Percentiles rank a stretch among this genome's conserved stretches.
Evolutionary conservation across 129 eudicot genomes (phyloP).

Genomic region (Mikania micrantha): DNA sequence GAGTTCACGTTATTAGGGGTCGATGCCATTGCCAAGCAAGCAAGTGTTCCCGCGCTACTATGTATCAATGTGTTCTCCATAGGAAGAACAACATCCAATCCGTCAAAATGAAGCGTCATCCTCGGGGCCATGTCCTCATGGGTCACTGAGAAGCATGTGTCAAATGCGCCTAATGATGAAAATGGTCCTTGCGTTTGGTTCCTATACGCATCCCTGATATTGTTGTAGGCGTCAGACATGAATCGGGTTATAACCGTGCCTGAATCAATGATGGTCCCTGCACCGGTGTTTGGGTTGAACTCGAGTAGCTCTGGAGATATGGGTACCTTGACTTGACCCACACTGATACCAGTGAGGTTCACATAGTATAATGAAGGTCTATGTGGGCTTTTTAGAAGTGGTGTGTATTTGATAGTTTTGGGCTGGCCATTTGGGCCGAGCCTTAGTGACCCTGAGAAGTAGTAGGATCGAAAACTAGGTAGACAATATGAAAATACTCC

Average conservation of each 20-base stretch:
- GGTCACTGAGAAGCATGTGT: conserved; percentile 74
- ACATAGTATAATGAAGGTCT: conserved; percentile 86
- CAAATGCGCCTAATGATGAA: conserved; percentile 71
- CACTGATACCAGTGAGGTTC: conserved; percentile 70
- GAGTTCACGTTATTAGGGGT: conserved; percentile 74
- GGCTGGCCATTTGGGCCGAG: conserved; percentile 92
- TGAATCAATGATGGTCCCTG: conserved; percentile 84
- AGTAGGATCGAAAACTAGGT: conserved; percentile 92
- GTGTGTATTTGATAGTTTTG: conserved; percentile 65
- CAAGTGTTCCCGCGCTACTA: conserved; percentile 63
- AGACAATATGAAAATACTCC: conserved; percentile 82
- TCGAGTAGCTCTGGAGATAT: conserved; percentile 59
- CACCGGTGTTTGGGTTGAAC: conserved; percentile 72
- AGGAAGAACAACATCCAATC: conserved; percentile 61
- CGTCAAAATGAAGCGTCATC: conserved; percentile 53
- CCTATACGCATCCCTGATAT: conserved; percentile 56
- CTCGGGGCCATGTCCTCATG: conserved; percentile 59
- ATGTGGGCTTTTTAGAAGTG: conserved; percentile 70
- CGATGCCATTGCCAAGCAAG: conserved; percentile 90
- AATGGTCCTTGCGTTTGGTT: conserved; percentile 69
- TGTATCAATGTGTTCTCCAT: conserved; percentile 83
- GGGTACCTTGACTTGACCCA: conserved; percentile 68
- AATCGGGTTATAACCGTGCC: conserved; percentile 92
- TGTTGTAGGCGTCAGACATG: conserved; percentile 45
- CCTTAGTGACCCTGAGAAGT: conserved; percentile 82